A percentile compares a stretch with the other conserved stretches of the same genome.
These are phyloP conservation scores for Pyrenophora seminiperda DNA, from an alignment of 2,329 filamentous ascomycete genomes.

Conservation along the genomic window DNA sequence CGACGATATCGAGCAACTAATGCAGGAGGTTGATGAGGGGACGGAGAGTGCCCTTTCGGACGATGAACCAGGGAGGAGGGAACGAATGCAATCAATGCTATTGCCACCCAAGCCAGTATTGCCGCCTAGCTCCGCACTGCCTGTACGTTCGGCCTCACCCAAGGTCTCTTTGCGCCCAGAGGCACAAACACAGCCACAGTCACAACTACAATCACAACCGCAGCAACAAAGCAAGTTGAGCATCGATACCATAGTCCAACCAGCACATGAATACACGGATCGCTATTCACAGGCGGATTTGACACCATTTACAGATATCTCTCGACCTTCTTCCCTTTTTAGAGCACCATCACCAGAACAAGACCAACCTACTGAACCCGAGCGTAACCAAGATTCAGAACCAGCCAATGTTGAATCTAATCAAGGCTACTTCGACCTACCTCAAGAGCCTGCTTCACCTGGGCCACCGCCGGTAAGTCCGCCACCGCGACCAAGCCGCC, in stretches of 20 bases:
- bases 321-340: constrained; percentile 37
- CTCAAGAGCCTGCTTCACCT: constrained; percentile 30
- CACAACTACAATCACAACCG: too few relatives aligned
- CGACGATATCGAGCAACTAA: constrained; percentile 54
- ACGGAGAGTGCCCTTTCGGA: constrained; percentile 28
- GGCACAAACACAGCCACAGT: constrained; percentile 14
- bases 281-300: constrained; percentile 32
- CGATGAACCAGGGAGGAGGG: constrained; percentile 30
- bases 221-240: constrained; percentile 23
- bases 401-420: not conserved
- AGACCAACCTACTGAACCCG: constrained; percentile 4
- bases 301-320: constrained; percentile 45
- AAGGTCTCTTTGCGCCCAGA: constrained; percentile 42
- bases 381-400: not conserved
- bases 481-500: constrained; percentile 62
- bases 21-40: constrained; percentile 49
- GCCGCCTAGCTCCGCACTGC: constrained; percentile 30
- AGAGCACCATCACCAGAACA: constrained; percentile 23
- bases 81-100: constrained; percentile 47
- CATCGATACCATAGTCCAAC: constrained; percentile 29
- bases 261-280: constrained; percentile 8
- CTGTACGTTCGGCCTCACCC: constrained; percentile 43
- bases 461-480: constrained; percentile 33
- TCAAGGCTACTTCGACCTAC: constrained; percentile 8
- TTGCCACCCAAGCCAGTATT: constrained; percentile 46